Evolutionary conservation across 371 early-diverging fungal genomes (phyloP).

Genomic region (Mucor indicus): DNA sequence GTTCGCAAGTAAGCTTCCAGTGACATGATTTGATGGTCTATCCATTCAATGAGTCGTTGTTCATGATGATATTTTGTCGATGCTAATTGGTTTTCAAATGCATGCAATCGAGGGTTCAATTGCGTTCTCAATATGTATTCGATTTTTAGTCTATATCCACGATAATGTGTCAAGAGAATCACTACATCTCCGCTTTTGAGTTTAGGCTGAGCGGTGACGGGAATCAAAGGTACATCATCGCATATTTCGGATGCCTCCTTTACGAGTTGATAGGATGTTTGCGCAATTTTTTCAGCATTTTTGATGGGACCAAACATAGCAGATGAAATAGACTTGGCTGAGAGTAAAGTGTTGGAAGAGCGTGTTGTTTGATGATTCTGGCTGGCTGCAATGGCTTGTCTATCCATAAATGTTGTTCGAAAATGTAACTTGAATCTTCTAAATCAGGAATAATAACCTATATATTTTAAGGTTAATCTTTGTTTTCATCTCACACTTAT

Average conservation of each 20-base stretch:
- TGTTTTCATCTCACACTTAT: background rate
- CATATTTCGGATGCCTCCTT: constrained; percentile 24
- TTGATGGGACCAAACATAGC: constrained; percentile 1
- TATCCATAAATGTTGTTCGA: constrained; percentile 39
- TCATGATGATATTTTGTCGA: constrained; percentile 33
- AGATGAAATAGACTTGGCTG: background rate
- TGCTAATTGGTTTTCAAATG: constrained; percentile 31
- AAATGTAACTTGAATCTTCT: constrained; percentile 19
- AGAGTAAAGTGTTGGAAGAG: too few species aligned
- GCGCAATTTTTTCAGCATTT: constrained; percentile 27
- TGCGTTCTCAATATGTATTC: constrained; percentile 36
- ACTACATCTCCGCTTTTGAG: constrained; percentile 2
- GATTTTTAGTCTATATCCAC: constrained; percentile 36
- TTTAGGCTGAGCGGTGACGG: constrained; percentile 6
- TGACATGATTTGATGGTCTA: constrained; percentile 35
- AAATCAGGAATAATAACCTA: constrained; percentile 23
- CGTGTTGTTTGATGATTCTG: background rate
- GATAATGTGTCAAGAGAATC: constrained; percentile 26
- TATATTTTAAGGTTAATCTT: background rate
- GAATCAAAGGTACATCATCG: constrained; percentile 28
- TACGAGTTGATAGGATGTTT: constrained; percentile 20
- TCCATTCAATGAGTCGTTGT: constrained; percentile 44
- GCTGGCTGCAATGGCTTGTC: constrained; percentile 28
- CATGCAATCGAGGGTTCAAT: constrained; percentile 34
- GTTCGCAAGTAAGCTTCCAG: constrained; percentile 29